phyloP scores from a whole-genome alignment of 2,329 filamentous ascomycete genomes.

The Monosporascus ibericus region DNA sequence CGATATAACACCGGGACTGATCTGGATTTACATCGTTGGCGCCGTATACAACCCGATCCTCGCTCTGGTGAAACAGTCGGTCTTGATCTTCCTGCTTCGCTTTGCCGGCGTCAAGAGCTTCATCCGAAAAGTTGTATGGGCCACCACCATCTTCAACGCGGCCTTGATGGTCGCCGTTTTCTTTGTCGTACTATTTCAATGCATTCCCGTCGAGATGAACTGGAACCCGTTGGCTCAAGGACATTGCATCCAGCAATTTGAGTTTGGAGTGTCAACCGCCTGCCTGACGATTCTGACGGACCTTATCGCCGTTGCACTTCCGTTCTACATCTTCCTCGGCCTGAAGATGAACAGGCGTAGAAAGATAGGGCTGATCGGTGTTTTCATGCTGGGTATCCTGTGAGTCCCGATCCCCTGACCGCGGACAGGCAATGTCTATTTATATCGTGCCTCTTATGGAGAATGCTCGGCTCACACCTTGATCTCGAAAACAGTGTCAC shows the following conservation, averaged over 20 bases:
- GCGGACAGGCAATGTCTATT: neutral
- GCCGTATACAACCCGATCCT: conserved; percentile 39
- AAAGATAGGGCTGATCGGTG: conserved; percentile 31
- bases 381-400: conserved; percentile 31
- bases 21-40: conserved; percentile 31
- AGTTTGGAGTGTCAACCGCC: conserved; percentile 10
- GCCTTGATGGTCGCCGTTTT: conserved; percentile 29
- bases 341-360: conserved; percentile 31
- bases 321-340: conserved; percentile 33
- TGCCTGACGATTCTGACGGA: conserved; percentile 34
- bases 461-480: neutral
- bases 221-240: conserved; percentile 26
- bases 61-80: conserved; percentile 37
- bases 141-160: conserved; percentile 27
- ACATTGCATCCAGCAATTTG: conserved; percentile 22
- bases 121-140: conserved; percentile 23
- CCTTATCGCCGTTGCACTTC: conserved; percentile 31
- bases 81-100: conserved; percentile 37
- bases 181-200: conserved; percentile 33
- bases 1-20: conserved; percentile 14
- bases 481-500: conserved; percentile 15
- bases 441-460: neutral
- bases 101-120: conserved; percentile 29
- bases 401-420: conserved; percentile 1
- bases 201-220: conserved; percentile 26